Percentiles rank a stretch among this genome's conserved stretches.
These are phyloP conservation scores for Komagataea norvegica DNA, from an alignment of 1,139 yeast species.

Conservation along the genomic window DNA sequence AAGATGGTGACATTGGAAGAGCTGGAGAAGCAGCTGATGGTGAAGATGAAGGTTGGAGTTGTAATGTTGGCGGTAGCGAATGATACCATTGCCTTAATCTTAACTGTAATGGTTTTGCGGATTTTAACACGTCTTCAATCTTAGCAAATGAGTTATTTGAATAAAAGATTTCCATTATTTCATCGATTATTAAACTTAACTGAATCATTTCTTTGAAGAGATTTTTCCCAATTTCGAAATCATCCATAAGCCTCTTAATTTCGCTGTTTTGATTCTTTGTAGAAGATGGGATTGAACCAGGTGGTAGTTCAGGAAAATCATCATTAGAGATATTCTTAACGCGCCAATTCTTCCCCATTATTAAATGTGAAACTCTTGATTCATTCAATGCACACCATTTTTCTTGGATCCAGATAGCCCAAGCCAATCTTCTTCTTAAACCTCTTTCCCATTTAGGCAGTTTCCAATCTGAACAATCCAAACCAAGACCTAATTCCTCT, in stretches of 20 bases:
- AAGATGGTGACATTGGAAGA: neutral
- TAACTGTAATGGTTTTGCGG: conserved; percentile 84
- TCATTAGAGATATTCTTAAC: conserved; percentile 60
- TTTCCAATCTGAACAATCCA: conserved; percentile 84
- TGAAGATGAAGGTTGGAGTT: conserved; percentile 48
- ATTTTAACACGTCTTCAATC: conserved; percentile 60
- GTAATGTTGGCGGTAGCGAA: conserved; percentile 63
- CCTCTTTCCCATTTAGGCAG: conserved; percentile 93
- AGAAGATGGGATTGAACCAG: conserved; percentile 11
- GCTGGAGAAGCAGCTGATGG: conserved; percentile 38
- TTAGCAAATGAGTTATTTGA: conserved; percentile 61
- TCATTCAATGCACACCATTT: conserved; percentile 81
- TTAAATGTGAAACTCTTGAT: conserved; percentile 72
- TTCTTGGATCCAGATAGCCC: conserved; percentile 91
- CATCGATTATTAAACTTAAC: conserved; percentile 65
- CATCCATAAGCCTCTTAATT: conserved; percentile 35
- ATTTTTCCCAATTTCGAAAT: conserved; percentile 66
- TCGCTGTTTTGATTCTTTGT: conserved; percentile 17
- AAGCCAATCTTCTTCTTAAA: conserved; percentile 73
- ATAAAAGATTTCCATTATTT: conserved; percentile 65
- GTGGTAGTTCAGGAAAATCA: conserved; percentile 61
- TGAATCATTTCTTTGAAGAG: conserved; percentile 68
- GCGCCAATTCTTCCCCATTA: conserved; percentile 63
- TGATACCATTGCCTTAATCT: conserved; percentile 81
- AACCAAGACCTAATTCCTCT: conserved; percentile 81